Conservation (phyloP, 768 basidiomycete species). For the Sarcodon aspratus region DNA sequence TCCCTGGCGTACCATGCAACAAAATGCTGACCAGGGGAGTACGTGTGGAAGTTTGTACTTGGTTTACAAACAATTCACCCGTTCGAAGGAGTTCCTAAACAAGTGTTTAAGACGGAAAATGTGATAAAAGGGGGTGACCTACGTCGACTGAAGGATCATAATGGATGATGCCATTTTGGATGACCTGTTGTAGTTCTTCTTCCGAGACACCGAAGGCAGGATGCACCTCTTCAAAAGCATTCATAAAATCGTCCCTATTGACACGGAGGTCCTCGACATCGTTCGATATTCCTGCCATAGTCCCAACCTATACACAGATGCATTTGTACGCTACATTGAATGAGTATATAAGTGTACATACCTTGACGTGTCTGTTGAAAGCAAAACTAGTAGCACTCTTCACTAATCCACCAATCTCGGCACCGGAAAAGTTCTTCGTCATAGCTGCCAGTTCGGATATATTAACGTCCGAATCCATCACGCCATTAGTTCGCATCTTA, state of each 20-base stretch:
- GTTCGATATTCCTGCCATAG: constrained; percentile 92
- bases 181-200: constrained; percentile 85
- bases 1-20: constrained; percentile 80
- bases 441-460: constrained; percentile 65
- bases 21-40: constrained; percentile 89
- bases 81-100: constrained; percentile 74
- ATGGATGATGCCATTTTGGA: constrained; percentile 95
- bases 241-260: constrained; percentile 75
- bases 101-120: background rate
- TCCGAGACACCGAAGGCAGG: constrained; percentile 97
- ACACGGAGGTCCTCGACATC: constrained; percentile 92
- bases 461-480: constrained; percentile 84
- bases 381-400: constrained; percentile 99
- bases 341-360: constrained; percentile 7
- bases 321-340: background rate
- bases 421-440: constrained; percentile 98
- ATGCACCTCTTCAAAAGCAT: constrained; percentile 87
- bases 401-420: constrained; percentile 90
- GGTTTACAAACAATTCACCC: constrained; percentile 83
- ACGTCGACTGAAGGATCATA: constrained; percentile 71
- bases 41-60: constrained; percentile 81
- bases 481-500: constrained; percentile 86
- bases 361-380: constrained; percentile 94
- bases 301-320: constrained; percentile 54
- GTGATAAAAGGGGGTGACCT: constrained; percentile 16